Evolutionary conservation across 2,329 filamentous ascomycete genomes (phyloP).

Genomic region (Xylaria sp.): DNA sequence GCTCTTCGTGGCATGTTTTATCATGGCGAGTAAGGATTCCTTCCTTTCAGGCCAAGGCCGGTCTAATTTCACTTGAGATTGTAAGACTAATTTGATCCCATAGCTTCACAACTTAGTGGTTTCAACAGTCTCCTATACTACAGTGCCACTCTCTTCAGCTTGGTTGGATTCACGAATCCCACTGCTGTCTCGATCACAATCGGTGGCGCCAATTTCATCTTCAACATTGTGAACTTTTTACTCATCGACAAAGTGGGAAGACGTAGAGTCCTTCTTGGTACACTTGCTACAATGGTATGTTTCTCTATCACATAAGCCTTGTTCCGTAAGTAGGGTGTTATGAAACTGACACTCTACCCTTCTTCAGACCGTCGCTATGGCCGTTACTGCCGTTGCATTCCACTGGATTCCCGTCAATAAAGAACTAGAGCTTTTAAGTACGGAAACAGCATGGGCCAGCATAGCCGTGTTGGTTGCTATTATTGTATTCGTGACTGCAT

Average conservation of each 20-base stretch:
- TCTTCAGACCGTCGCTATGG: conserved; percentile 47
- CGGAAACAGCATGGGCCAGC: conserved; percentile 42
- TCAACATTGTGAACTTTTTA: conserved; percentile 51
- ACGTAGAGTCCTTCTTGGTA: conserved; percentile 47
- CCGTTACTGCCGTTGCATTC: conserved; percentile 48
- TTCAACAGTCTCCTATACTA: conserved; percentile 34
- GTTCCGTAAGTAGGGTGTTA: neutral
- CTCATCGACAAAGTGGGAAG: conserved; percentile 50
- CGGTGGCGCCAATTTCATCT: conserved; percentile 51
- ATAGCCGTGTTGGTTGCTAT: conserved; percentile 48
- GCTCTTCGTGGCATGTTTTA: conserved; percentile 49
- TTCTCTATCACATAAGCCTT: neutral
- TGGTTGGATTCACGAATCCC: conserved; percentile 51
- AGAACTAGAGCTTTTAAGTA: conserved; percentile 38
- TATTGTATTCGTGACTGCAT: conserved; percentile 52
- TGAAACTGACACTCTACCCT: neutral
- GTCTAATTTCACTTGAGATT: too few species aligned
- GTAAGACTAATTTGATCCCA: too few species aligned
- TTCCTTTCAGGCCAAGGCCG: too few species aligned
- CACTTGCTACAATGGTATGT: conserved; percentile 21
- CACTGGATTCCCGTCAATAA: conserved; percentile 50
- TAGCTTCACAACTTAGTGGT: conserved; percentile 44
- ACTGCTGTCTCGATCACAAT: conserved; percentile 49
- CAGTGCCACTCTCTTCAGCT: conserved; percentile 31
- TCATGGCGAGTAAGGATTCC: conserved; percentile 47